Conservation (phyloP, 345 rosid species). For the Citrus inodora region DNA sequence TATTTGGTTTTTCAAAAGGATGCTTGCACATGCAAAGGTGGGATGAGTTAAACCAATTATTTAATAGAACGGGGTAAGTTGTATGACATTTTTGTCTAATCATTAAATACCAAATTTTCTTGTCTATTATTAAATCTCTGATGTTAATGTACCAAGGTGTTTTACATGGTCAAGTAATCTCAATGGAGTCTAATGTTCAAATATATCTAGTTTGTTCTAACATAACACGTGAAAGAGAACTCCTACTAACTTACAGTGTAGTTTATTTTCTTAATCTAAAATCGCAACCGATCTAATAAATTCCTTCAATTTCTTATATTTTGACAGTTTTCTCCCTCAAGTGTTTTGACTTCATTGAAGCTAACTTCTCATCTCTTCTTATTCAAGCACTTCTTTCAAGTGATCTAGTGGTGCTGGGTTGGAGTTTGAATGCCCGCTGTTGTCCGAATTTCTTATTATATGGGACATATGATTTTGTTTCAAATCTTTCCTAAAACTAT, state of each 20-base stretch:
- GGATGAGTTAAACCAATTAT: slow-evolving; percentile 74
- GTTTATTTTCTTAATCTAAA: slow-evolving; percentile 1
- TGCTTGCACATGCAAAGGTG: slow-evolving; percentile 89
- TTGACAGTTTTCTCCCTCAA: neutral
- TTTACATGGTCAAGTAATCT: neutral
- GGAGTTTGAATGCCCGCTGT: neutral
- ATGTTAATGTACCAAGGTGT: neutral
- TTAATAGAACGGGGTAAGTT: slow-evolving; percentile 63
- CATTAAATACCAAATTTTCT: neutral
- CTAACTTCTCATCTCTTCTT: neutral
- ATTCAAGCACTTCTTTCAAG: neutral
- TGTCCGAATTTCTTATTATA: neutral
- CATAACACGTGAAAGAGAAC: neutral
- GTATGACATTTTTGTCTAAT: slow-evolving; percentile 6
- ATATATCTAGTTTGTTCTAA: neutral
- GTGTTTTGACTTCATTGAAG: neutral
- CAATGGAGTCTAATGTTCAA: neutral
- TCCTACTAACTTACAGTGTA: neutral
- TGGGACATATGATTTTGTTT: neutral
- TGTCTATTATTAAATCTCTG: neutral
- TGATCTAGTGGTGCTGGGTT: neutral
- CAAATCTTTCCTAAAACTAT: neutral
- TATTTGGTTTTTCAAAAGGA: slow-evolving; percentile 92
- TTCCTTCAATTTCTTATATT: neutral
- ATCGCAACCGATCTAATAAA: neutral